Evolutionary conservation across 2,329 filamentous ascomycete genomes (phyloP).

Genomic region (Alternaria arbusti): DNA sequence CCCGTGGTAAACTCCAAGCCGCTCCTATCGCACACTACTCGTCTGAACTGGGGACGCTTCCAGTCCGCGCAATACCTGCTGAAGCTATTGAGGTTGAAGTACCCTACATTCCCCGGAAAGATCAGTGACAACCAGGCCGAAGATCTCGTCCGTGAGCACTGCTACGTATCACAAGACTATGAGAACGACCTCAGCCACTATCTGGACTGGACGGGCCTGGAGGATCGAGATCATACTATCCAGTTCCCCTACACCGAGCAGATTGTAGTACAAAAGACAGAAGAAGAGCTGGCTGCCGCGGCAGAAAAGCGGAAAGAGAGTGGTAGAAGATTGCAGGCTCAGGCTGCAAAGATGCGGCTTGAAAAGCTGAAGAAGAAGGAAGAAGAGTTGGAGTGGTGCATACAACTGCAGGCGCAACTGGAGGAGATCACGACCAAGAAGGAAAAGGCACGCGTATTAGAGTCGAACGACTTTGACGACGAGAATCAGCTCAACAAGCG

Average conservation of each 20-base stretch:
- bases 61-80: constrained; percentile 90
- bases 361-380: constrained; percentile 97
- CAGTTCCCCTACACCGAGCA: constrained; percentile 96
- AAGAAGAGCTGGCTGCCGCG: constrained; percentile 88
- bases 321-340: constrained; percentile 87
- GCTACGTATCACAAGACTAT: constrained; percentile 86
- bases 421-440: constrained; percentile 84
- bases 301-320: constrained; percentile 96
- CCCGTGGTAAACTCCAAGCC: constrained; percentile 88
- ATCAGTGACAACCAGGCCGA: constrained; percentile 87
- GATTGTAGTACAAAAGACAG: constrained; percentile 85
- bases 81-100: constrained; percentile 89
- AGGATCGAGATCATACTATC: constrained; percentile 85
- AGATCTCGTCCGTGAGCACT: constrained; percentile 84
- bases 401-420: constrained; percentile 76
- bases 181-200: constrained; percentile 76
- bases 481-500: constrained; percentile 83
- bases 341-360: constrained; percentile 95
- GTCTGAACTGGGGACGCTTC: constrained; percentile 93
- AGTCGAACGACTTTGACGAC: constrained; percentile 90
- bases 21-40: constrained; percentile 81
- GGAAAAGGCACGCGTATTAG: constrained; percentile 75
- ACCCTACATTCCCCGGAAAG: constrained; percentile 86
- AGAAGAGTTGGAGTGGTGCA: constrained; percentile 92
- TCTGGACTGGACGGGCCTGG: constrained; percentile 89